Evolutionary conservation across 2,329 filamentous ascomycete genomes (phyloP).

Genomic region (Sporothrix euskadiensis): DNA sequence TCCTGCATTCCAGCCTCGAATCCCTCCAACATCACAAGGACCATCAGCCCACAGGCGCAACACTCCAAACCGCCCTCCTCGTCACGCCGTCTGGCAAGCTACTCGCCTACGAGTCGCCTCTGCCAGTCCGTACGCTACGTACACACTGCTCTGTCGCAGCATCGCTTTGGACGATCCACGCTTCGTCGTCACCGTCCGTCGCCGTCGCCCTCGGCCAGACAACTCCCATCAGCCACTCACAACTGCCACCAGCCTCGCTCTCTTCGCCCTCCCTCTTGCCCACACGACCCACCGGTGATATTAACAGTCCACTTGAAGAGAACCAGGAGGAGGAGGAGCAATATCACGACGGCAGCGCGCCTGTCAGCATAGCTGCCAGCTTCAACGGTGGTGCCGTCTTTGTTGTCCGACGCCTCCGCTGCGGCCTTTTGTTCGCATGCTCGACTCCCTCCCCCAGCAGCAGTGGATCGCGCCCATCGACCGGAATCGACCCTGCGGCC

Average conservation of each 20-base stretch:
- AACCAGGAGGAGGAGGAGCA: slow-evolving; percentile 34
- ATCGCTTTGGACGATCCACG: slow-evolving; percentile 61
- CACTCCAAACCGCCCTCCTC: slow-evolving; percentile 60
- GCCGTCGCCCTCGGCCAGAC: slow-evolving; percentile 35
- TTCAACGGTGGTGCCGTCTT: slow-evolving; percentile 53
- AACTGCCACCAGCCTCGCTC: not conserved
- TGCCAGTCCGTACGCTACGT: slow-evolving; percentile 58
- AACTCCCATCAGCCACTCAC: slow-evolving; percentile 22
- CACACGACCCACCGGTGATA: not conserved
- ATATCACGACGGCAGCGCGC: slow-evolving; percentile 29
- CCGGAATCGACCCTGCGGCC: not conserved
- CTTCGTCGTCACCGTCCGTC: slow-evolving; percentile 44
- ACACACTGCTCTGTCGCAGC: slow-evolving; percentile 65
- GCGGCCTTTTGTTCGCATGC: slow-evolving; percentile 63
- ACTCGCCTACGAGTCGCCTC: slow-evolving; percentile 60
- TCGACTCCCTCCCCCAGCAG: slow-evolving; percentile 49
- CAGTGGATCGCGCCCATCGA: slow-evolving; percentile 16
- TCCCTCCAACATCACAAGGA: slow-evolving; percentile 28
- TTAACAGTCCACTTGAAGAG: slow-evolving; percentile 31
- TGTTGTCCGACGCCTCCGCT: slow-evolving; percentile 58
- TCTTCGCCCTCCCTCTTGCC: slow-evolving; percentile 7
- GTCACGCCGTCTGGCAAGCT: slow-evolving; percentile 63
- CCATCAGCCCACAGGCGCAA: slow-evolving; percentile 39
- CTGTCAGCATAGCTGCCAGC: slow-evolving; percentile 55
- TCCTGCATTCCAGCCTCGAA: slow-evolving; percentile 58